Conservation (phyloP, 1,139 yeast genomes). For the Suhomyces bribrorum region DNA sequence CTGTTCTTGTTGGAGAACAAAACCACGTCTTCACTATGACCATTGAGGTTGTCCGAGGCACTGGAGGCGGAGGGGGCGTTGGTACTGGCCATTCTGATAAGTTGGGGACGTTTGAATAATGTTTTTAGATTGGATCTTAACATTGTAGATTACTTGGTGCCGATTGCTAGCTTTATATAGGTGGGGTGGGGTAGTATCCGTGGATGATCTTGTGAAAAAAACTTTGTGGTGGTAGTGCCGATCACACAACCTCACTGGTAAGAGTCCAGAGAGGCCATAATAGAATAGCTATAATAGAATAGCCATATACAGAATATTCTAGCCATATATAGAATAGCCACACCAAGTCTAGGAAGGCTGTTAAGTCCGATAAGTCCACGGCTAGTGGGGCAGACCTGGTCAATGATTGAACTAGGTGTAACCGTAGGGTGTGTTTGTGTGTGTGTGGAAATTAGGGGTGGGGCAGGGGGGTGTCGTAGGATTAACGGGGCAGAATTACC, state of each 20-base stretch:
- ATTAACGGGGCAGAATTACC: no score
- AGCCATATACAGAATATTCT: no score
- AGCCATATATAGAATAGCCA: no score
- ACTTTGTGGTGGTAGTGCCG: constrained; percentile 8
- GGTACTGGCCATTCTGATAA: constrained; percentile 24
- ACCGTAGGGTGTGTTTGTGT: no score
- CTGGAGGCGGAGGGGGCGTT: constrained; percentile 20
- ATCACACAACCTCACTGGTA: not conserved
- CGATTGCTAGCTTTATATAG: constrained; percentile 5
- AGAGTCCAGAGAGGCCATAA: not conserved
- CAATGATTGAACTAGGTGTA: no score
- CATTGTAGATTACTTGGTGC: constrained; percentile 3
- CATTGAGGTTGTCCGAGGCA: constrained; percentile 7
- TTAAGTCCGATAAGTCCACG: no score
- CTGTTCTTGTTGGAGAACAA: constrained; percentile 62
- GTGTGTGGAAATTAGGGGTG: no score
- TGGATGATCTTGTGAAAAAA: constrained; percentile 12
- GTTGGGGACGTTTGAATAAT: constrained; percentile 5
- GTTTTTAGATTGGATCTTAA: constrained; percentile 9
- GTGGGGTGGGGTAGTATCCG: constrained; percentile 11
- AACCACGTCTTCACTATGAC: constrained; percentile 53
- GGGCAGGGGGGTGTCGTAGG: no score
- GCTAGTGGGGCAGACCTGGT: no score
- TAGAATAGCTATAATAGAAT: no score
- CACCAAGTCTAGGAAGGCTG: no score